Evolutionary conservation across 768 basidiomycete species (phyloP), one percentile per base, ranked within the genome.

Genomic region (Pleurotus pulmonarius): DNA sequence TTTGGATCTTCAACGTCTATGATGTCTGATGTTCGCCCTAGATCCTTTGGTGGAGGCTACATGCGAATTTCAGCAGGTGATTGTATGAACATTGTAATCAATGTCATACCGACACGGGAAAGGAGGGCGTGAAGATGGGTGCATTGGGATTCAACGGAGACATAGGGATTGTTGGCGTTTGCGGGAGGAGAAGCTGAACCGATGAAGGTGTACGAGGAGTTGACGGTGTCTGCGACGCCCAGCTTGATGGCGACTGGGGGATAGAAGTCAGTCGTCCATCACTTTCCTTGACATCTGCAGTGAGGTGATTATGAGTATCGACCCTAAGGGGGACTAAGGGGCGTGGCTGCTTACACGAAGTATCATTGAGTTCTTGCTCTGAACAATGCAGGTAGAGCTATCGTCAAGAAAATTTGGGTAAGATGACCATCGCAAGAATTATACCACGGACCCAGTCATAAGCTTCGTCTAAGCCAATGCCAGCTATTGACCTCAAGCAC

Each of bases 401-500:
- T 5, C 49, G 39, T 9, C 29, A 11, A 9, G 29, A 9, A 9
- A 11, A 9, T 3, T 34, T 34, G 8, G 8, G 11, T 34, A 11
- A 3, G 11, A 34, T 34, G 29, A 34, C 8, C 7, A 3, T 34
- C 11, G 29, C 29, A 34, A 34, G 8, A 9, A 34, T 34, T 34
- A 18, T 45, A 53, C 20, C 29, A 55, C 83, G 56, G 61, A 96
- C 93, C 96, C 96, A 98, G 65, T 94, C 88, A 53, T 90, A 80
- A 8, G 91, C 93, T 51, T 93, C 89, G 13, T 98, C 95, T n/a
- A 93, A 72, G 22, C 91, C 90, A 29, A 88, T 71, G 11, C 86
- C 81, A 24, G 74, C 69, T 24, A 92, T 83, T 5, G 77, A 69
- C 49, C 74, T 70, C 45, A 98, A 69, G 67, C 93, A 97, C 62